A percentile compares a stretch with the other conserved stretches of the same genome.
These are phyloP conservation scores for Pleodorina starrii DNA, from an alignment of 139 green algal genomes.

Conservation along the genomic window DNA sequence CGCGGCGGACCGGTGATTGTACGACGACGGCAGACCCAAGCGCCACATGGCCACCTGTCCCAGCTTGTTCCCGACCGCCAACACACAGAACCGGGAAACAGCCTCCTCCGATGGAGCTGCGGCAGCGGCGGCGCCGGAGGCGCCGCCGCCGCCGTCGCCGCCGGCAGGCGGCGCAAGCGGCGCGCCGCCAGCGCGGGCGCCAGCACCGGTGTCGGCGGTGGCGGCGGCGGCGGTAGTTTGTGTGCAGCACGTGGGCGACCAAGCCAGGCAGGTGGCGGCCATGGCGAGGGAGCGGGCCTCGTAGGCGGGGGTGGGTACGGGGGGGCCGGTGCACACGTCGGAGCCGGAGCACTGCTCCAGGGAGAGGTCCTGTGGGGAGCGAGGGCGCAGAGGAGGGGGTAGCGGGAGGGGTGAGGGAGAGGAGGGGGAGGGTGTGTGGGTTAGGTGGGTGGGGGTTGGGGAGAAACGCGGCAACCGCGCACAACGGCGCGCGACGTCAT, in stretches of 20 bases:
- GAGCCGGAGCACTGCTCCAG: neutral
- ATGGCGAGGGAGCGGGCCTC: conserved; percentile 25
- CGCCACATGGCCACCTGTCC: conserved; percentile 21
- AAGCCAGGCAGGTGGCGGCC: neutral
- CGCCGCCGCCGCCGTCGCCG: neutral
- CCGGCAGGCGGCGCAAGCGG: too few species aligned
- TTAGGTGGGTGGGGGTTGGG: neutral
- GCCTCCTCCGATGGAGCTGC: neutral
- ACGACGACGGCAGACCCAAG: neutral
- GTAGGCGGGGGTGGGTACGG: conserved; percentile 3
- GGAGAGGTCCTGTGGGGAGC: neutral
- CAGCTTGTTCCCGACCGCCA: conserved; percentile 33
- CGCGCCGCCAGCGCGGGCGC: neutral
- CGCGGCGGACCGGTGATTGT: neutral
- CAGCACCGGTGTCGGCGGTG: neutral
- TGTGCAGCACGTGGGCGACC: neutral
- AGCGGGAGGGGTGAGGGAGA: neutral
- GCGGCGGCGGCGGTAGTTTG: too few species aligned
- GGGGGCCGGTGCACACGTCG: neutral
- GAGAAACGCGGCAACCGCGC: neutral
- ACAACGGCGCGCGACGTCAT: too few species aligned
- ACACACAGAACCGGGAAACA: neutral
- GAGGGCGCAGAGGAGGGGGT: too few species aligned
- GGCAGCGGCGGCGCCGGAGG: too few species aligned
- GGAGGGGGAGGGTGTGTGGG: neutral